These are phyloP conservation scores for Pyrenochaeta sp. DNA, from an alignment of 2,329 filamentous ascomycete species.

Conservation along the genomic window DNA sequence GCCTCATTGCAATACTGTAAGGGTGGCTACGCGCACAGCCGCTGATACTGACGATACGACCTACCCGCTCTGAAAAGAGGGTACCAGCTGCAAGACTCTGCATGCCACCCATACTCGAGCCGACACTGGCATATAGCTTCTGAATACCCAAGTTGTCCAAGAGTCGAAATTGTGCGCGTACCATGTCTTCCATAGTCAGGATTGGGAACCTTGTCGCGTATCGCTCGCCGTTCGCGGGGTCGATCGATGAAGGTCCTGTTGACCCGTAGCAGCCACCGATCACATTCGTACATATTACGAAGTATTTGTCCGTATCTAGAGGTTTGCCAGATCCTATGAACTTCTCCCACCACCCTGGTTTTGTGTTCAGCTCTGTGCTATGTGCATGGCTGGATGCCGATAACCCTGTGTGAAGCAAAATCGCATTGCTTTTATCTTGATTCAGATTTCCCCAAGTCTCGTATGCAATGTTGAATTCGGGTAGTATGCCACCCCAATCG, in stretches of 20 bases:
- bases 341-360: conserved; percentile 98
- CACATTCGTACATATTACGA: conserved; percentile 95
- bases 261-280: conserved; percentile 95
- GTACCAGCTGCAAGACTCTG: conserved; percentile 88
- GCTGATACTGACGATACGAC: conserved; percentile 84
- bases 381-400: conserved; percentile 98
- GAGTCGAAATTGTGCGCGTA: conserved; percentile 89
- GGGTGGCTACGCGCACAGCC: conserved; percentile 94
- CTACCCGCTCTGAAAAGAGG: conserved; percentile 81
- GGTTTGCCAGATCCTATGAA: conserved; percentile 90
- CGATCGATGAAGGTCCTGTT: conserved; percentile 86
- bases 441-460: conserved; percentile 91
- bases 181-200: conserved; percentile 96
- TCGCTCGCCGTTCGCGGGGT: conserved; percentile 84
- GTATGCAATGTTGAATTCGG: conserved; percentile 88
- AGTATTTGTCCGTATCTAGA: conserved; percentile 89
- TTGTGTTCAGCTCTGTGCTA: conserved; percentile 84
- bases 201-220: conserved; percentile 97
- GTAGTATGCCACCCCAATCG: conserved; percentile 94
- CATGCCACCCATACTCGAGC: conserved; percentile 98
- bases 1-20: conserved; percentile 98
- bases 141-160: conserved; percentile 79
- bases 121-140: conserved; percentile 88
- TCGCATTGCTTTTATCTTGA: conserved; percentile 81
- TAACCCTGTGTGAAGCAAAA: conserved; percentile 90